These are phyloP conservation scores for Scytalidium lignicola DNA, from an alignment of 2,329 filamentous ascomycete genomes.

Conservation along the genomic window DNA sequence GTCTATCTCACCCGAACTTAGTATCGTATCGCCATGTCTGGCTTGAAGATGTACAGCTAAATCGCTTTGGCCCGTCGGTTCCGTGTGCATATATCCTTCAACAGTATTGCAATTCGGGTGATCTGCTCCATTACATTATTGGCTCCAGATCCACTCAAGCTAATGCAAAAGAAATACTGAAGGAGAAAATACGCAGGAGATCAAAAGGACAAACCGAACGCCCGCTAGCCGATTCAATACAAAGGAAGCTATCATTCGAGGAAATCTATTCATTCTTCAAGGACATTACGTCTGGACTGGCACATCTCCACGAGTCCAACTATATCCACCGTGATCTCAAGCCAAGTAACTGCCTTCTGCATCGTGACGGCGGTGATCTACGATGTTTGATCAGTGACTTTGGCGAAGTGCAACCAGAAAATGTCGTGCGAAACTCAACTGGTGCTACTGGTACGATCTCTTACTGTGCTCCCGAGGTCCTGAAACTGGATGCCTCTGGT, in stretches of 20 bases:
- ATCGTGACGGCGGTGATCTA: slow-evolving; percentile 64
- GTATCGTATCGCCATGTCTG: slow-evolving; percentile 97
- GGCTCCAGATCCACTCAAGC: slow-evolving; percentile 56
- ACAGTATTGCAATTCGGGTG: slow-evolving; percentile 93
- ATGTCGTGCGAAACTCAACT: slow-evolving; percentile 77
- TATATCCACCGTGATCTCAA: slow-evolving; percentile 97
- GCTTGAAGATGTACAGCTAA: slow-evolving; percentile 84
- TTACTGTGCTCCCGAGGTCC: slow-evolving; percentile 92
- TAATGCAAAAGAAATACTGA: slow-evolving; percentile 75
- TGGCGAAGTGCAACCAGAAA: slow-evolving; percentile 87
- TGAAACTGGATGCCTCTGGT: slow-evolving; percentile 64
- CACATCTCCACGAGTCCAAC: slow-evolving; percentile 82
- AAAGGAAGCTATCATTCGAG: slow-evolving; percentile 60
- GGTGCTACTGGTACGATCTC: slow-evolving; percentile 95
- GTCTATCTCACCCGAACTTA: slow-evolving; percentile 87
- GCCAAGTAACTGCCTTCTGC: slow-evolving; percentile 89
- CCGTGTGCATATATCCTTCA: slow-evolving; percentile 96
- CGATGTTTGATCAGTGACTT: slow-evolving; percentile 94
- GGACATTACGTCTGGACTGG: slow-evolving; percentile 87
- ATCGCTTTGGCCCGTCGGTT: slow-evolving; percentile 81
- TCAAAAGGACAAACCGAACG: slow-evolving; percentile 73
- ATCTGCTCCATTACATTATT: slow-evolving; percentile 83
- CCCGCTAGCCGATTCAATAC: slow-evolving; percentile 22
- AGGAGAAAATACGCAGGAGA: slow-evolving; percentile 76
- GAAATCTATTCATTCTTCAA: slow-evolving; percentile 96